Evolutionary conservation across 441 rosid genomes (phyloP), one percentile per base, ranked within the genome.

Genomic region (Syzygium malaccense): DNA sequence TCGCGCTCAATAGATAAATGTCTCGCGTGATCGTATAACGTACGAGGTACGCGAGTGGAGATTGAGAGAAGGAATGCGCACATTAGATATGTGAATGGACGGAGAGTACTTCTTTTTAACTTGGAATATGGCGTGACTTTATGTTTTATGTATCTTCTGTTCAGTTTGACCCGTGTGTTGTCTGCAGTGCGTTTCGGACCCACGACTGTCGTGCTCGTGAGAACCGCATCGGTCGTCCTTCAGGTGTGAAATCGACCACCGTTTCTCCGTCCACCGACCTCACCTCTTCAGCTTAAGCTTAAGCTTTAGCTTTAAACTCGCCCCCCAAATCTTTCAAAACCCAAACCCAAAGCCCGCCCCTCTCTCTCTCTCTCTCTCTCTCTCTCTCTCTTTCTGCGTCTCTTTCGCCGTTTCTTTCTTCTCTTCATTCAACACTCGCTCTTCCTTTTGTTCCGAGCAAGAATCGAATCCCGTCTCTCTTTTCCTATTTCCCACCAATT

Each of bases 311-410:
- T 45, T 45, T 64, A 64, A 64, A 66, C 75, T 66, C 41, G 12
- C 91, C 86, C 86, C 58, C 7, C n/a, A 68, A 71, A 37, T 19
- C 54, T 71, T 86, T 28, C 78, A 51, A 49, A 87, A 88, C 91
- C 93, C 93, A 91, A 94, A 93, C 85, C 87, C 90, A 84, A 88
- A 90, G 89, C 95, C 95, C 94, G 92, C 90, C 92, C 68, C 78
- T 90, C n/a, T 57, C 54, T 79, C n/a, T 87, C 87, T 23, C 86
- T 78, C 84, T 54, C 88, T 8, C 56, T 90, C 57, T 79, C 57
- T 14, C 88, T 78, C 80, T 33, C 48, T 58, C 55, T n/a, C 68
- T 48, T 53, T 58, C 55, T 30, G 71, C 88, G 68, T 88, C 89
- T 32, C 57, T 49, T 83, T 18, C 80, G 2, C 53, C 85, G 45